Percentiles rank a stretch among this genome's conserved stretches.
Evolutionary conservation across 2,329 filamentous ascomycete genomes (phyloP).

Genomic region (Aspergillus flavus): DNA sequence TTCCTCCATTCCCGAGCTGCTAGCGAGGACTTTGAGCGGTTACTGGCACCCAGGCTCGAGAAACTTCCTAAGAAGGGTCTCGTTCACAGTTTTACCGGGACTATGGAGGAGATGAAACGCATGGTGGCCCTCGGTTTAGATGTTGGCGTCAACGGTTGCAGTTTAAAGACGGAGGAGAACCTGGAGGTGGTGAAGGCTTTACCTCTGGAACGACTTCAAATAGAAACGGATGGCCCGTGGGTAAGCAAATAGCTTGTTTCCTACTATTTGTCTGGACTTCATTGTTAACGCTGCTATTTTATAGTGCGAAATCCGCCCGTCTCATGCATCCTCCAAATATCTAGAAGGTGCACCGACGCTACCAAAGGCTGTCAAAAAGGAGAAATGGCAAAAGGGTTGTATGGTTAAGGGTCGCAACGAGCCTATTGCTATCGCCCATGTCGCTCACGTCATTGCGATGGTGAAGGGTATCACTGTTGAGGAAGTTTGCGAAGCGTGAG

Average conservation of each 20-base stretch:
- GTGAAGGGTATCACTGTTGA: slow-evolving; percentile 80
- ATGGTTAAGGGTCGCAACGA: slow-evolving; percentile 98
- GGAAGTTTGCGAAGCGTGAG: slow-evolving; percentile 78
- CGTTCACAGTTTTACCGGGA: slow-evolving; percentile 94
- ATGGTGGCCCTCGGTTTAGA: slow-evolving; percentile 80
- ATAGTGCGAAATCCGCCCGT: slow-evolving; percentile 85
- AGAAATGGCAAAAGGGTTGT: slow-evolving; percentile 82
- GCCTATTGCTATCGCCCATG: slow-evolving; percentile 79
- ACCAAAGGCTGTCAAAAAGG: slow-evolving; percentile 89
- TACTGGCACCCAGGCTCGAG: slow-evolving; percentile 67
- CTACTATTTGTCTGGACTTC: neutral
- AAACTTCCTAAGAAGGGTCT: slow-evolving; percentile 74
- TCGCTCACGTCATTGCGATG: slow-evolving; percentile 84
- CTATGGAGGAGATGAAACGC: slow-evolving; percentile 77
- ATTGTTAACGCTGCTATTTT: slow-evolving; percentile 8
- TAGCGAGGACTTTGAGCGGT: slow-evolving; percentile 76
- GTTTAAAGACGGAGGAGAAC: slow-evolving; percentile 92
- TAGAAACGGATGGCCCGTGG: slow-evolving; percentile 97
- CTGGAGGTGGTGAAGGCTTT: slow-evolving; percentile 80
- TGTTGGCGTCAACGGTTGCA: slow-evolving; percentile 95
- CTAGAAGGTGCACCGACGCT: slow-evolving; percentile 68
- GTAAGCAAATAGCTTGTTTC: slow-evolving; percentile 31
- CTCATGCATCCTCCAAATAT: slow-evolving; percentile 80
- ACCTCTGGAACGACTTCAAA: slow-evolving; percentile 77
- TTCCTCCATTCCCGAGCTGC: slow-evolving; percentile 93